Conservation (phyloP, 352 stramenopile genomes). For the Blastocystis sp. region DNA sequence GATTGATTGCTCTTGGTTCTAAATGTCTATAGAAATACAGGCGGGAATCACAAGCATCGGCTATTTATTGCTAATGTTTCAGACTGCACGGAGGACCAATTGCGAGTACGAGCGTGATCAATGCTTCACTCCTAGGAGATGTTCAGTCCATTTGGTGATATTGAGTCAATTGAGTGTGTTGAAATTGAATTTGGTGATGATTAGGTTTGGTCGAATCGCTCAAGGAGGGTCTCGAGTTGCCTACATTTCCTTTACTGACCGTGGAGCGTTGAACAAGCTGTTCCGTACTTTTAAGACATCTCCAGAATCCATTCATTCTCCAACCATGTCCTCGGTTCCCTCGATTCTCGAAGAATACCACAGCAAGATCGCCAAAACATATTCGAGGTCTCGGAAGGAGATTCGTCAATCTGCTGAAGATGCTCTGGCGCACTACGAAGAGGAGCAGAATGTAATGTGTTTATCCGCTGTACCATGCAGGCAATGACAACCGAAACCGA, state of each 20-base stretch:
- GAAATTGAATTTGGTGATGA: neutral
- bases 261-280: neutral
- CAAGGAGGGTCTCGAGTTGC: constrained; percentile 18
- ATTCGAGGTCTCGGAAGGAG: neutral
- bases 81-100: neutral
- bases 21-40: neutral
- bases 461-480: neutral
- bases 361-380: neutral
- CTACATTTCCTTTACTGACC: constrained; percentile 1
- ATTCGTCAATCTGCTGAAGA: neutral
- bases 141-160: constrained; percentile 13
- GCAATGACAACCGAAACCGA: constrained; percentile 23
- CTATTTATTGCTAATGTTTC: constrained; percentile 10
- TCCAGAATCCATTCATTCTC: neutral
- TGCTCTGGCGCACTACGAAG: neutral
- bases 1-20: neutral
- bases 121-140: neutral
- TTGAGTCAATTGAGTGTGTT: constrained; percentile 19
- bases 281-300: neutral
- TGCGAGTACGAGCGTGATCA: neutral
- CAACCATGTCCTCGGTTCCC: neutral
- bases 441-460: constrained; percentile 1
- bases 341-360: neutral
- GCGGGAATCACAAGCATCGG: neutral
- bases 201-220: constrained; percentile 40